phyloP scores from a whole-genome alignment of 352 stramenopile genomes.

The Aphanomyces cochlioides region DNA sequence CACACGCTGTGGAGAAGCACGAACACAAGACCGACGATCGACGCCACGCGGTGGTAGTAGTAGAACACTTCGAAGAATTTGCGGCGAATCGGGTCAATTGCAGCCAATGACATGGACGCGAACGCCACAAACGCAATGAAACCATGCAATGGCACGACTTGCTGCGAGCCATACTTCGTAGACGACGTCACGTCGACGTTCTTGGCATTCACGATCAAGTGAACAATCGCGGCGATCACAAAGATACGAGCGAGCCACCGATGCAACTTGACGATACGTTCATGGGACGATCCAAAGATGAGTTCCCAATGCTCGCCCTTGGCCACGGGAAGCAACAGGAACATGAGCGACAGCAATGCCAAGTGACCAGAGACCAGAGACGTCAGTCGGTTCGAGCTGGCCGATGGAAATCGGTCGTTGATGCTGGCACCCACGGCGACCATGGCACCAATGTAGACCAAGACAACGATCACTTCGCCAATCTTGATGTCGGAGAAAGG shows the following conservation, averaged over 20 bases:
- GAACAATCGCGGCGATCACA: conserved; percentile 52
- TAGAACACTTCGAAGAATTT: conserved; percentile 77
- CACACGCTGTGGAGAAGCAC: conserved; percentile 59
- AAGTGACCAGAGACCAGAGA: conserved; percentile 48
- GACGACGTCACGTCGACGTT: conserved; percentile 38
- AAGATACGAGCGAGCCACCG: conserved; percentile 68
- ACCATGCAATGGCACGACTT: conserved; percentile 54
- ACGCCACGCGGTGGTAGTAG: conserved; percentile 63
- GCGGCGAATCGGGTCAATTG: conserved; percentile 61
- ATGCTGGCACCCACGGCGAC: conserved; percentile 35
- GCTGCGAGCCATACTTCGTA: conserved; percentile 37
- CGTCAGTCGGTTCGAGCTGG: conserved; percentile 34
- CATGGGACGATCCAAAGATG: conserved; percentile 70
- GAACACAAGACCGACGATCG: conserved; percentile 69
- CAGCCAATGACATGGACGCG: conserved; percentile 47
- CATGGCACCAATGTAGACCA: conserved; percentile 62
- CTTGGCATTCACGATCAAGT: conserved; percentile 48
- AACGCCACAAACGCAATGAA: conserved; percentile 62
- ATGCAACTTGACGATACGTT: conserved; percentile 82
- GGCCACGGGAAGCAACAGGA: conserved; percentile 65
- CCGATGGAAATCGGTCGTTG: conserved; percentile 36
- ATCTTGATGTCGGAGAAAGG: conserved; percentile 54
- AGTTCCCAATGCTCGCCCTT: conserved; percentile 55
- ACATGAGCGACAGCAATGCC: conserved; percentile 68
- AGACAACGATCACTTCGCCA: conserved; percentile 57